phyloP scores from a whole-genome alignment of 345 rosid genomes.

The Corymbia maculata region DNA sequence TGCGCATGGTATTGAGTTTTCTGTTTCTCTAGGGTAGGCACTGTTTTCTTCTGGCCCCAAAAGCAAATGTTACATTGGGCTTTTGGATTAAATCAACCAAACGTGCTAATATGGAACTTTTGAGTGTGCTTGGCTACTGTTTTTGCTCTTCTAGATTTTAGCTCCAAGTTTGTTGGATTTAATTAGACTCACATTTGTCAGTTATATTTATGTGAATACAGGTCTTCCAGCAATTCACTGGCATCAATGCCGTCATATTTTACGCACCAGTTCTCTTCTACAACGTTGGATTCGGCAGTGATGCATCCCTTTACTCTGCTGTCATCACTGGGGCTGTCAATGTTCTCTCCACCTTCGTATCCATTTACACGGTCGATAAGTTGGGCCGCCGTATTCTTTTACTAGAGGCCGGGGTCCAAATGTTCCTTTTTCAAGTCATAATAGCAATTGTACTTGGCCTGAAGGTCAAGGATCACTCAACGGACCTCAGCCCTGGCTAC shows the following conservation, averaged over 20 bases:
- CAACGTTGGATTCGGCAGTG: constrained; percentile 68
- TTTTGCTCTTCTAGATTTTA: background rate
- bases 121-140: background rate
- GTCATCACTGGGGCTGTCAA: constrained; percentile 91
- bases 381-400: constrained; percentile 68
- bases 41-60: background rate
- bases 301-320: constrained; percentile 86
- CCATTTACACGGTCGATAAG: constrained; percentile 84
- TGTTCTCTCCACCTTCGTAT: constrained; percentile 72
- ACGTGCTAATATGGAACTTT: background rate
- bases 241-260: constrained; percentile 95
- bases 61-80: background rate
- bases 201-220: constrained; percentile 9
- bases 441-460: constrained; percentile 66
- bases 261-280: constrained; percentile 84
- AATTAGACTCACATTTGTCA: background rate
- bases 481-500: constrained; percentile 25
- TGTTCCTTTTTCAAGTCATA: constrained; percentile 73
- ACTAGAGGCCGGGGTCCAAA: constrained; percentile 89
- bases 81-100: background rate
- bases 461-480: constrained; percentile 63
- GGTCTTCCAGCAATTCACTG: constrained; percentile 90
- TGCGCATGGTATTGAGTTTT: background rate
- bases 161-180: background rate
- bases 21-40: background rate